Percentiles rank a stretch among this genome's conserved stretches.
These are phyloP conservation scores for Fermentozyma sake DNA, from an alignment of 1,139 yeast genomes.

Conservation along the genomic window DNA sequence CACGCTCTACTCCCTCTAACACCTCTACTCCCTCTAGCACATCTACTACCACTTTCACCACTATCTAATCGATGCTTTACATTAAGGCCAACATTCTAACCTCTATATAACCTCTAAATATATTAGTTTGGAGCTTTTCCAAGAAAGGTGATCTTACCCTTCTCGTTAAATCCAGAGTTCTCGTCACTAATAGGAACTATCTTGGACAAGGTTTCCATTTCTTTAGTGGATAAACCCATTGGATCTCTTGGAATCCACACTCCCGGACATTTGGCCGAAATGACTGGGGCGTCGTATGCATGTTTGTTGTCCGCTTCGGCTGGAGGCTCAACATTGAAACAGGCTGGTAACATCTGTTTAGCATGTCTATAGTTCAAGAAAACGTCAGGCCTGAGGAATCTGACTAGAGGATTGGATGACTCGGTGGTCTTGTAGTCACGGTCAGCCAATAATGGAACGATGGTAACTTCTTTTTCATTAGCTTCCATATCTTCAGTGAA, in stretches of 20 bases:
- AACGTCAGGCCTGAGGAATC: constrained; percentile 64
- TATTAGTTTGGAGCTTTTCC: constrained; percentile 54
- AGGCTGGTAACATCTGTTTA: constrained; percentile 52
- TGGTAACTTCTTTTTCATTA: constrained; percentile 10
- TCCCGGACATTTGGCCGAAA: constrained; percentile 58
- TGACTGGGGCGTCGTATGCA: constrained; percentile 69
- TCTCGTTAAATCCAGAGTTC: constrained; percentile 59
- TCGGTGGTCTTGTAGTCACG: constrained; percentile 35
- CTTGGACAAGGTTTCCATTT: constrained; percentile 47
- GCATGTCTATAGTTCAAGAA: constrained; percentile 54
- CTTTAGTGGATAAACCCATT: constrained; percentile 66
- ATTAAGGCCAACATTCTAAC: no score
- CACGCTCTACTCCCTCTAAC: no score
- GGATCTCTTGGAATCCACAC: constrained; percentile 90
- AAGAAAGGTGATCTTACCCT: constrained; percentile 49
- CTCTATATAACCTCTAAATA: no score
- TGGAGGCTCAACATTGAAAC: constrained; percentile 26
- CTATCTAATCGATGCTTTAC: no score
- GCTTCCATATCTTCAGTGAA: constrained; percentile 14
- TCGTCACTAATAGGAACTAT: constrained; percentile 58
- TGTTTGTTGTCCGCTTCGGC: constrained; percentile 28
- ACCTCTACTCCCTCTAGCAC: no score
- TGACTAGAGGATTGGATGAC: constrained; percentile 29
- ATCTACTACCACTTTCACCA: no score
- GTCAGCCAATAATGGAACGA: constrained; percentile 53